A percentile compares a stretch with the other conserved stretches of the same genome.
Conservation (phyloP, 495 filamentous ascomycete species). For the Hyphodiscus hymeniophilus region DNA sequence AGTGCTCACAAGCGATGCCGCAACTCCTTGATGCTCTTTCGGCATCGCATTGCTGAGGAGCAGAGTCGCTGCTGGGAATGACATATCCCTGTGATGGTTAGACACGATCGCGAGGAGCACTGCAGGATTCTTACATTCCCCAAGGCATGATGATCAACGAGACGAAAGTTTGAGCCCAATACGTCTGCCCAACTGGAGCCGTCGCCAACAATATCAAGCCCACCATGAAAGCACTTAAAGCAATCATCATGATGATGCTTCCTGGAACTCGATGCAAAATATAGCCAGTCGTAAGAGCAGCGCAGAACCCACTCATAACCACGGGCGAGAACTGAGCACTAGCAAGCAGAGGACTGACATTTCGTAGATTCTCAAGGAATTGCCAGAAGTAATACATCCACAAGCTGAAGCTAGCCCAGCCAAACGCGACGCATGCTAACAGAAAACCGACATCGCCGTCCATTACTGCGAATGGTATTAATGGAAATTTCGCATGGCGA, state of each 20-base stretch:
- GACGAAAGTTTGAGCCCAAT: slow-evolving; percentile 59
- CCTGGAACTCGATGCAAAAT: slow-evolving; percentile 34
- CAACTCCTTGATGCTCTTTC: slow-evolving; percentile 55
- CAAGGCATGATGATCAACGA: slow-evolving; percentile 45
- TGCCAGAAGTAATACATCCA: slow-evolving; percentile 51
- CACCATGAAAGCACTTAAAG: slow-evolving; percentile 38
- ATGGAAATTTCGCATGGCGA: slow-evolving; percentile 30
- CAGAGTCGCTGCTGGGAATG: slow-evolving; percentile 49
- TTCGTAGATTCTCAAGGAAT: slow-evolving; percentile 43
- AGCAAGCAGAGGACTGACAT: slow-evolving; percentile 37
- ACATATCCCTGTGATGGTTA: slow-evolving; percentile 36
- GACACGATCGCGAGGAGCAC: not conserved
- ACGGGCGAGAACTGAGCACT: slow-evolving; percentile 38
- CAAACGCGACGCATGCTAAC: slow-evolving; percentile 43
- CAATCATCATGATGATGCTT: slow-evolving; percentile 41
- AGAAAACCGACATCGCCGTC: slow-evolving; percentile 43
- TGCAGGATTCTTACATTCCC: slow-evolving; percentile 36
- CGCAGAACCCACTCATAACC: slow-evolving; percentile 38
- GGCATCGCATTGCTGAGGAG: slow-evolving; percentile 50
- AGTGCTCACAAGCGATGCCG: slow-evolving; percentile 53
- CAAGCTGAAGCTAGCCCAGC: slow-evolving; percentile 58
- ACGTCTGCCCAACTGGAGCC: slow-evolving; percentile 39
- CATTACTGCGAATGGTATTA: slow-evolving; percentile 46
- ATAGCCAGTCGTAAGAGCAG: slow-evolving; percentile 40
- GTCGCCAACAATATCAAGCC: slow-evolving; percentile 40